These are phyloP conservation scores for Penicillium sp. DNA, from an alignment of 2,329 filamentous ascomycete species.

Conservation along the genomic window DNA sequence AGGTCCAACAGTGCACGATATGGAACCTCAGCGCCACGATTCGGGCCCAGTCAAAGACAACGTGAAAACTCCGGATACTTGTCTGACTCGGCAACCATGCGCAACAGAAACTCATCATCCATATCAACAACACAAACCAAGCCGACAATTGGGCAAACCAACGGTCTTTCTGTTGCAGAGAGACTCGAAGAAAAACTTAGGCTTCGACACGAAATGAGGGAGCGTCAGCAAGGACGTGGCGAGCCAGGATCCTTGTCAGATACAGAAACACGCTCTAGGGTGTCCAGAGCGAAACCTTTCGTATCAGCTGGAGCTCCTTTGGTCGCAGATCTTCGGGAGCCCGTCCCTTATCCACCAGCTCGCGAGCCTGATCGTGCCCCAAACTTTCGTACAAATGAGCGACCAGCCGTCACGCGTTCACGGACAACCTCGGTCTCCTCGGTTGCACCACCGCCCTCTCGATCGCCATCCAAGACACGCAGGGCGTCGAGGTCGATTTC, in stretches of 20 bases:
- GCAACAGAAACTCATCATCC: constrained; percentile 8
- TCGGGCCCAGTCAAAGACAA: constrained; percentile 11
- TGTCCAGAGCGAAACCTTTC: constrained; percentile 8
- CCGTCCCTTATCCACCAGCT: constrained; percentile 12
- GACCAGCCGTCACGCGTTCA: constrained; percentile 2
- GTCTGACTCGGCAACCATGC: constrained; percentile 26
- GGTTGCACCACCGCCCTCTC: background rate
- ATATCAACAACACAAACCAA: constrained; percentile 5
- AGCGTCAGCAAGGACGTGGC: constrained; percentile 30
- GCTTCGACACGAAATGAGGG: constrained; percentile 5
- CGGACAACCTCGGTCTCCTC: constrained; percentile 16
- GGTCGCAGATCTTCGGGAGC: background rate
- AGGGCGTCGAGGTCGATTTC: constrained; percentile 12
- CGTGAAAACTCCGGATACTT: constrained; percentile 25
- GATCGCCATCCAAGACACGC: constrained; percentile 2
- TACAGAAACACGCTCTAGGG: constrained; percentile 10
- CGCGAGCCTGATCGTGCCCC: constrained; percentile 7
- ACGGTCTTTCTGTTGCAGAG: constrained; percentile 32
- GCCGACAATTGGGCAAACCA: constrained; percentile 8
- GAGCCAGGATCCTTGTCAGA: constrained; percentile 22
- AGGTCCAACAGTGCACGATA: constrained; percentile 28
- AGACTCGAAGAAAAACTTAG: constrained; percentile 41
- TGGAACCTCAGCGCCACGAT: constrained; percentile 7
- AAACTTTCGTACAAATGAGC: constrained; percentile 7
- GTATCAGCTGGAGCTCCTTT: constrained; percentile 1